These are phyloP conservation scores for Fusarium pseudocircinatum DNA, from an alignment of 2,329 filamentous ascomycete genomes.

Conservation along the genomic window DNA sequence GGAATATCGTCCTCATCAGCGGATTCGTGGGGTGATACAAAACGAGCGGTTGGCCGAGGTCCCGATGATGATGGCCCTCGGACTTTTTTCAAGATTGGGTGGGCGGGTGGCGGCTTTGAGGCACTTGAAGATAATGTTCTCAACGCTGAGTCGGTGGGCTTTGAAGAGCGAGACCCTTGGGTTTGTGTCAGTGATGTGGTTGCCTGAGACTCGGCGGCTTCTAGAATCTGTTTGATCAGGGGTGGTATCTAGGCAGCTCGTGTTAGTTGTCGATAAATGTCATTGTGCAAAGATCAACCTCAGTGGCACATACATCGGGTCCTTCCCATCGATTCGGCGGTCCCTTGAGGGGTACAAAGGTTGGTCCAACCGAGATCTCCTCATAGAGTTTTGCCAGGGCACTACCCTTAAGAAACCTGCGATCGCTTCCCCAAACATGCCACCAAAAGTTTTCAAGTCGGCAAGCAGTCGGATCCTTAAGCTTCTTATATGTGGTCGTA, in stretches of 20 bases:
- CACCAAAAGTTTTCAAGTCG: constrained; percentile 74
- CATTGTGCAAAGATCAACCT: neutral
- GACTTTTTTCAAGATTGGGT: constrained; percentile 69
- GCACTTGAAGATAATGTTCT: constrained; percentile 52
- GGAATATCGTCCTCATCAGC: constrained; percentile 55
- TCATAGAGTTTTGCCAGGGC: constrained; percentile 65
- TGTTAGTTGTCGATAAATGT: constrained; percentile 22
- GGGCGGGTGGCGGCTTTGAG: constrained; percentile 58
- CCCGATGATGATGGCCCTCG: constrained; percentile 63
- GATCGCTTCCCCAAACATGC: constrained; percentile 70
- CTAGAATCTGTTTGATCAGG: constrained; percentile 44
- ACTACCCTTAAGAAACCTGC: constrained; percentile 61
- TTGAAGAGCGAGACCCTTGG: constrained; percentile 29
- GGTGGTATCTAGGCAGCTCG: constrained; percentile 39
- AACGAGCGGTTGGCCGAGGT: constrained; percentile 68
- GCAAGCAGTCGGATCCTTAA: constrained; percentile 69
- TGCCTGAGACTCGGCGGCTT: constrained; percentile 34
- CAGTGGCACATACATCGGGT: constrained; percentile 53
- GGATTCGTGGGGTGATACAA: constrained; percentile 64
- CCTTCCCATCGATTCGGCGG: constrained; percentile 64
- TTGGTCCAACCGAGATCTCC: constrained; percentile 66
- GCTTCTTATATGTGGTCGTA: constrained; percentile 66
- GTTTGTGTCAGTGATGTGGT: constrained; percentile 23
- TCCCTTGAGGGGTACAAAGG: constrained; percentile 64
- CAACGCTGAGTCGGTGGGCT: constrained; percentile 33